Conservation (phyloP, 371 early-diverging fungal genomes). For the Mortierella sp. region DNA sequence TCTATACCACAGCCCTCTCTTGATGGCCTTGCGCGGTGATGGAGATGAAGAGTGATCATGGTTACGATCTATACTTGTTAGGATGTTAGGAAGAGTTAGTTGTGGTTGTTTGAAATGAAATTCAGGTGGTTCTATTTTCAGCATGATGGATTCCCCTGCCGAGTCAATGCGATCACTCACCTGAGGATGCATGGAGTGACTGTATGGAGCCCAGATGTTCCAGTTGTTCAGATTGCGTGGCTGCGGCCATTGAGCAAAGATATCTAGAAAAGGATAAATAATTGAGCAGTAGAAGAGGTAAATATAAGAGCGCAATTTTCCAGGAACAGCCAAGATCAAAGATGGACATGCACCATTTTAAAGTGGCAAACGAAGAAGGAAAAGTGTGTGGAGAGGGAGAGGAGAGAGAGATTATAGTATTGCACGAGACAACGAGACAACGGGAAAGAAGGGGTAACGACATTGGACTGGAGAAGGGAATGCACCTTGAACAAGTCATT, state of each 20-base stretch:
- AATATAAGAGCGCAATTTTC: constrained; percentile 1
- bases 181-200: constrained; percentile 1
- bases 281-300: not conserved
- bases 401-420: not conserved
- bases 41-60: not conserved
- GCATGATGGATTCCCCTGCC: no score
- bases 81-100: constrained; percentile 1
- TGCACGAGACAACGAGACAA: not conserved
- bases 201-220: constrained; percentile 39
- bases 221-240: constrained; percentile 26
- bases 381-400: not conserved
- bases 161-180: no score
- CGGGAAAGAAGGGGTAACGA: not conserved
- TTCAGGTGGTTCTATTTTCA: no score
- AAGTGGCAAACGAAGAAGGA: no score
- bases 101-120: no score
- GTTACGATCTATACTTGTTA: constrained; percentile 3
- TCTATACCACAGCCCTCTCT: constrained; percentile 15
- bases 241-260: constrained; percentile 6
- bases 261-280: not conserved
- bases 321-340: no score
- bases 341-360: no score
- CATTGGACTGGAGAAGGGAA: not conserved
- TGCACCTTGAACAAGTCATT: no score
- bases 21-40: not conserved